Conservation (phyloP, 345 rosid species). For the sweet orange (Citrus sinensis) region DVS_A1.0 CM039167.1:4841501-4842000, state of each 20-base stretch:
- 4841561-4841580: background rate
- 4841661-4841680: background rate
- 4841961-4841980: conserved; percentile 9
- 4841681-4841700: background rate
- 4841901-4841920: background rate
- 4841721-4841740: background rate
- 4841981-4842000: conserved; percentile 24
- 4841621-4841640: background rate
- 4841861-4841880: no score
- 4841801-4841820: background rate
- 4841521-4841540: background rate
- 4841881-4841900: background rate
- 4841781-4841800: no score
- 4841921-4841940: conserved; percentile 16
- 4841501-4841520: background rate
- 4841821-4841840: background rate
- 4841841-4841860: no score
- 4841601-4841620: background rate
- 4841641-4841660: background rate
- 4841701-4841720: no score
- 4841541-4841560: background rate
- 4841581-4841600: background rate
- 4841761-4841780: background rate
- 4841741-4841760: background rate
- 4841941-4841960: conserved; percentile 19